Conservation (phyloP, 306 rosid species). For the Castanospermum australe region DNA sequence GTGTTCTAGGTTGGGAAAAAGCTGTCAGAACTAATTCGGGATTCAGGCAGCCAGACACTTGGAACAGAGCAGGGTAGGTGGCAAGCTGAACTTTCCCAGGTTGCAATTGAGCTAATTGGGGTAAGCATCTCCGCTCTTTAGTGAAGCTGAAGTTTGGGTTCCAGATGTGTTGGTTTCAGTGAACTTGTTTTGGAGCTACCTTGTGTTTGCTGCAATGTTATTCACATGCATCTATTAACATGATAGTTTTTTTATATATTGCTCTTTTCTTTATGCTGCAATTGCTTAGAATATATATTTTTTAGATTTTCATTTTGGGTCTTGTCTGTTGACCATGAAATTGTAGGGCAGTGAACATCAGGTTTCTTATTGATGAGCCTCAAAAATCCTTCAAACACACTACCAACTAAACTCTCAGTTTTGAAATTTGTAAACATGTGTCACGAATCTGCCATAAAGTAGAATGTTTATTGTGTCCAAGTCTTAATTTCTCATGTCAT, state of each 20-base stretch:
- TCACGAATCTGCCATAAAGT: neutral
- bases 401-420: neutral
- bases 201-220: constrained; percentile 7
- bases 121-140: constrained; percentile 43
- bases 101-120: constrained; percentile 94
- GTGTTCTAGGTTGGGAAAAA: constrained; percentile 88
- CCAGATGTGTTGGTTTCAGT: constrained; percentile 1
- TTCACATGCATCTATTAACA: neutral
- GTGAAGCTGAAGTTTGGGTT: neutral
- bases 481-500: neutral
- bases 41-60: constrained; percentile 75
- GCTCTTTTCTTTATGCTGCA: neutral
- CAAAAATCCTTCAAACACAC: neutral
- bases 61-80: constrained; percentile 97
- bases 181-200: neutral
- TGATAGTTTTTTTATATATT: neutral
- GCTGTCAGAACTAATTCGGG: constrained; percentile 89
- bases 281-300: neutral
- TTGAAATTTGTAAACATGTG: neutral
- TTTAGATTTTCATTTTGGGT: neutral
- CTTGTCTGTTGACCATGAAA: neutral
- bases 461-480: neutral
- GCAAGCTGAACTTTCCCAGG: constrained; percentile 98
- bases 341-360: neutral
- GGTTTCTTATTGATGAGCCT: neutral